Conservation (phyloP, 2,329 filamentous ascomycete genomes). For the Stachybotrys elegans region DNA sequence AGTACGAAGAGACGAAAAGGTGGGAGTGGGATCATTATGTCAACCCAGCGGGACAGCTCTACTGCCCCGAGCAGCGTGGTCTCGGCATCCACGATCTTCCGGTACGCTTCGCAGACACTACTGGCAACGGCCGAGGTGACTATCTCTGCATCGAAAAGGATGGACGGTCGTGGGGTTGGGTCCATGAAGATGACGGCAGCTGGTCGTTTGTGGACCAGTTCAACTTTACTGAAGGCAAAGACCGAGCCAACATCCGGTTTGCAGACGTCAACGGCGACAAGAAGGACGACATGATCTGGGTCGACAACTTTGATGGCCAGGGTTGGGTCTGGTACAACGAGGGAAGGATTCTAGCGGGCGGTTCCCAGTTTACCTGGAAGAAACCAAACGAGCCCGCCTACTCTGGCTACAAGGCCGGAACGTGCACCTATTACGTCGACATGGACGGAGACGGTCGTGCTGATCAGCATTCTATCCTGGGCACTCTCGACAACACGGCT, state of each 20-base stretch:
- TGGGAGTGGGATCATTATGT: background rate
- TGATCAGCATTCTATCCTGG: background rate
- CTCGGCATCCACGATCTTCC: conserved; percentile 19
- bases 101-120: conserved; percentile 24
- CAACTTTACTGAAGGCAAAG: conserved; percentile 20
- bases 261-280: conserved; percentile 33
- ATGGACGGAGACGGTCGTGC: background rate
- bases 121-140: conserved; percentile 19
- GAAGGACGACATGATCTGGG: conserved; percentile 24
- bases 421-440: background rate
- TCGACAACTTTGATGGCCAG: conserved; percentile 27
- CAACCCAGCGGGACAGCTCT: conserved; percentile 5
- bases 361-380: background rate
- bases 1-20: background rate
- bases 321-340: conserved; percentile 10
- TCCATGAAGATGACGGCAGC: conserved; percentile 14
- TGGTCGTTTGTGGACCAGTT: conserved; percentile 17
- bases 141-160: conserved; percentile 24
- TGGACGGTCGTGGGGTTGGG: conserved; percentile 16
- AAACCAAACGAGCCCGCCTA: background rate
- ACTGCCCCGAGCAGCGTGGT: conserved; percentile 16
- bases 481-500: background rate
- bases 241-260: conserved; percentile 29
- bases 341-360: background rate
- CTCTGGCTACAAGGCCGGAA: background rate